Conservation (phyloP, 2,329 filamentous ascomycete genomes). For the Neofusicoccum umdonicola region DNA sequence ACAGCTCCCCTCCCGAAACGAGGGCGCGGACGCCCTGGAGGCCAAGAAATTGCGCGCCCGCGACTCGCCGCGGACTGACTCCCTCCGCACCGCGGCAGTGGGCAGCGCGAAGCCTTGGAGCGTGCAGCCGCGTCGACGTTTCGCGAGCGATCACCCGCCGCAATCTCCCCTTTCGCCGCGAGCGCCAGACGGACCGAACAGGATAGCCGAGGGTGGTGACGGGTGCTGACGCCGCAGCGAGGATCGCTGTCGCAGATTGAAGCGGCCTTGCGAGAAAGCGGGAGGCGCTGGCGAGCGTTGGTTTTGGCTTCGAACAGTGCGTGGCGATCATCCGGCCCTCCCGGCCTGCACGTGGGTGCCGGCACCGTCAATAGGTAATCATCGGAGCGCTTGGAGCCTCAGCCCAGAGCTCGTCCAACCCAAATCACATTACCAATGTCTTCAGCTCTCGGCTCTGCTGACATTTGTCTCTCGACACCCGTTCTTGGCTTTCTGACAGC, state of each 20-base stretch:
- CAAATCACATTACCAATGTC: neutral
- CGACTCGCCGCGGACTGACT: neutral
- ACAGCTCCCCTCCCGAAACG: neutral
- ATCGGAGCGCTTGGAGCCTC: too few relatives aligned
- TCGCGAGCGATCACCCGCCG: neutral
- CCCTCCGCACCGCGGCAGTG: too few relatives aligned
- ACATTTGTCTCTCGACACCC: neutral
- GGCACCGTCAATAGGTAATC: too few relatives aligned
- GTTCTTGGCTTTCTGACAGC: too few relatives aligned
- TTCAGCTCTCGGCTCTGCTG: neutral
- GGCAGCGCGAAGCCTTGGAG: neutral
- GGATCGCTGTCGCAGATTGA: neutral
- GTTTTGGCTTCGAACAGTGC: slow-evolving; percentile 13
- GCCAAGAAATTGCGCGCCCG: too few relatives aligned
- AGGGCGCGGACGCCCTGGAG: neutral
- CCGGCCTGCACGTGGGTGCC: neutral
- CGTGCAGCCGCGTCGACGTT: neutral
- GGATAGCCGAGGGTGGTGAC: neutral
- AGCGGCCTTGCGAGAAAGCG: neutral
- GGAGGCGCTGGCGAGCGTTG: neutral
- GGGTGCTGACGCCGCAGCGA: neutral
- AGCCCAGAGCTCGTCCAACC: too few relatives aligned
- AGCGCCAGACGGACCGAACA: too few relatives aligned
- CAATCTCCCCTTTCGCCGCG: neutral
- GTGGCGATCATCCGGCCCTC: slow-evolving; percentile 5